phyloP scores from a whole-genome alignment of 306 rosid species.

The Sphenostylis stenocarpa region DNA sequence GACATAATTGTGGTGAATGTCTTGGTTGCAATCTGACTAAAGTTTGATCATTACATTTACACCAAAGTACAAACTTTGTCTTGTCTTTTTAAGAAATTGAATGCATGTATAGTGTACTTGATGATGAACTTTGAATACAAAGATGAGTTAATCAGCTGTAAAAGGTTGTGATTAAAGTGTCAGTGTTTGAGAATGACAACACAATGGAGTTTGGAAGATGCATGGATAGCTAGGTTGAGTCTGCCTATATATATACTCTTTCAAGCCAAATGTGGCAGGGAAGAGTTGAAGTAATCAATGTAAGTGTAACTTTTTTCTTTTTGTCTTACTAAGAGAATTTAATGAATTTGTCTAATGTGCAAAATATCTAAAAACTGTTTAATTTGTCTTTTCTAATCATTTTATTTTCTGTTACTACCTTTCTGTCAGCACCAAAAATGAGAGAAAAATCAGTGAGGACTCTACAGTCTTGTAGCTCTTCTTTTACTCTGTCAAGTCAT shows the following conservation, averaged over 20 bases:
- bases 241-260: not conserved
- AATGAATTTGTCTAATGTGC: not conserved
- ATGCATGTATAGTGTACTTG: not conserved
- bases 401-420: conserved; percentile 29
- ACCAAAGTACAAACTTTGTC: not conserved
- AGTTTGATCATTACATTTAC: not conserved
- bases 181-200: conserved; percentile 29
- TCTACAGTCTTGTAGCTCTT: conserved; percentile 8
- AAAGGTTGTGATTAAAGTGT: conserved; percentile 24
- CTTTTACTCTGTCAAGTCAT: conserved; percentile 22
- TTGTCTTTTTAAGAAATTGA: not conserved
- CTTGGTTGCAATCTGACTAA: too few relatives aligned
- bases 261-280: too few relatives aligned
- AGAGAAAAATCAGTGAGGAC: conserved; percentile 19
- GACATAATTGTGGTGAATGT: too few relatives aligned
- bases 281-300: too few relatives aligned
- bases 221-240: conserved; percentile 20
- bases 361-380: too few relatives aligned
- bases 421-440: conserved; percentile 43
- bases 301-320: not conserved
- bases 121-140: not conserved
- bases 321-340: not conserved
- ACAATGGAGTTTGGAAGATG: conserved; percentile 20
- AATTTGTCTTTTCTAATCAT: too few relatives aligned
- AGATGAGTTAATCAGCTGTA: not conserved